Base-by-base conservation (phyloP, 108 stramenopile genomes). In the Nitzschia sp. region DNA sequence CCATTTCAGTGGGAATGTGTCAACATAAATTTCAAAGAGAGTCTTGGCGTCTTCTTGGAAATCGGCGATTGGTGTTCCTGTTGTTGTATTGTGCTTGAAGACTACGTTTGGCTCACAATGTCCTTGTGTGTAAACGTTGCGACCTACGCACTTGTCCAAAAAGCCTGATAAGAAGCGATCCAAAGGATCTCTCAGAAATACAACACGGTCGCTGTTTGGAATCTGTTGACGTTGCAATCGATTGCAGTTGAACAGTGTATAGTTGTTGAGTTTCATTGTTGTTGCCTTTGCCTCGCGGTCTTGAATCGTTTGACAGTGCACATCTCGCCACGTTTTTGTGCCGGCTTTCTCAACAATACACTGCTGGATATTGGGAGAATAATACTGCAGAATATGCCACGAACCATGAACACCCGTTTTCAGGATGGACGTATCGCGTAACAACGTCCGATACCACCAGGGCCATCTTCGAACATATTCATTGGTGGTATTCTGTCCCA, bases 131-230 rank as follows among this genome's bases (percentile, higher is more conserved):
- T 42, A 13, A 42, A 42, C 38, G 6, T 42, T 42, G 38, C 9
- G 38, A 13, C 38, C 38, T 6, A 42, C 38, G 13, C 38, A 42
- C 38, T 88, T 88, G 49, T 88, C 85, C 18, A 88, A 54, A 68
- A 76, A 88, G 25, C 65, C 87, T 51, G 64, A 67, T 25, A 88
- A 46, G n/a, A 85, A 74, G n/a, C 87, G 65, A 46, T 88, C 87
- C 48, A 85, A 46, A 2, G 87, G 87, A 74, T 88, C 87, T 6
- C 87, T 68, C 17, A 85, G 23, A 61, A 88, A 85, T 21, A 88
- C 85, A 9, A 71, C 70, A 18, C 54, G 57, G 13, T 42, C 38
- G 38, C 38, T 42, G 13, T 42, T 13, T 42, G 6, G 38, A 13
- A 42, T 13, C 38, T 13, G 6, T 6, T 42, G 6, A 13, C 38